phyloP scores from a whole-genome alignment of 2,329 filamentous ascomycete genomes.

The Diaporthe ampelina region DNA sequence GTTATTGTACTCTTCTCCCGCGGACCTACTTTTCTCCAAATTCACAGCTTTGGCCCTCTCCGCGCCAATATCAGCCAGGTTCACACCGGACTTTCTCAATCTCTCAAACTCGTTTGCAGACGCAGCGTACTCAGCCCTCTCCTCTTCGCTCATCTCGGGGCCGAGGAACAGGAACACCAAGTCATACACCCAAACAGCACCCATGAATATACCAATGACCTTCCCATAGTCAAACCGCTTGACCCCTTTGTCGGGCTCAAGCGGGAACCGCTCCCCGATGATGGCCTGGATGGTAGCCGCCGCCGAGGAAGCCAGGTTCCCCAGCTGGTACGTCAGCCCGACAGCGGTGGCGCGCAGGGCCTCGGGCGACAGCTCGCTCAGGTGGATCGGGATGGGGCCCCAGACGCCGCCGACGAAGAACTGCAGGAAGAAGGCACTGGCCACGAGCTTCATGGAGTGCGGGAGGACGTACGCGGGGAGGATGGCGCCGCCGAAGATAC shows the following conservation, averaged over 20 bases:
- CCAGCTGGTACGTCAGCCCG: conserved; percentile 81
- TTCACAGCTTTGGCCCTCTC: conserved; percentile 4
- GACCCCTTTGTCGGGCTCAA: conserved; percentile 66
- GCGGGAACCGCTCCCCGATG: conserved; percentile 80
- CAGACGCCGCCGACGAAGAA: conserved; percentile 84
- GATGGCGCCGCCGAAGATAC: conserved; percentile 77
- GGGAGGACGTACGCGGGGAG: conserved; percentile 87
- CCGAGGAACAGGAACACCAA: conserved; percentile 74
- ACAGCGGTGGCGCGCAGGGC: conserved; percentile 81
- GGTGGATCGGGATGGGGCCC: conserved; percentile 80
- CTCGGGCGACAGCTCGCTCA: conserved; percentile 82
- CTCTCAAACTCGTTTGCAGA: not conserved
- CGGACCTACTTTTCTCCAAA: not conserved
- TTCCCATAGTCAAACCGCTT: conserved; percentile 80
- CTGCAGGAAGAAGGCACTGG: conserved; percentile 86
- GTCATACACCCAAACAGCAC: conserved; percentile 77
- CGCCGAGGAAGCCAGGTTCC: conserved; percentile 79
- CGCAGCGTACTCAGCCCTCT: not conserved
- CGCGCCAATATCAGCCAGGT: conserved; percentile 11
- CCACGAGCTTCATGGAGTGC: conserved; percentile 73
- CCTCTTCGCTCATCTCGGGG: conserved; percentile 58
- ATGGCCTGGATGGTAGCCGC: conserved; percentile 82
- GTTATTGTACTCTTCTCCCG: not conserved
- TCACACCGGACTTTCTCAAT: conserved; percentile 15
- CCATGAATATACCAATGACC: conserved; percentile 94